phyloP scores from a whole-genome alignment of 2,329 filamentous ascomycete species.

The Sphaerulina musiva region DNA sequence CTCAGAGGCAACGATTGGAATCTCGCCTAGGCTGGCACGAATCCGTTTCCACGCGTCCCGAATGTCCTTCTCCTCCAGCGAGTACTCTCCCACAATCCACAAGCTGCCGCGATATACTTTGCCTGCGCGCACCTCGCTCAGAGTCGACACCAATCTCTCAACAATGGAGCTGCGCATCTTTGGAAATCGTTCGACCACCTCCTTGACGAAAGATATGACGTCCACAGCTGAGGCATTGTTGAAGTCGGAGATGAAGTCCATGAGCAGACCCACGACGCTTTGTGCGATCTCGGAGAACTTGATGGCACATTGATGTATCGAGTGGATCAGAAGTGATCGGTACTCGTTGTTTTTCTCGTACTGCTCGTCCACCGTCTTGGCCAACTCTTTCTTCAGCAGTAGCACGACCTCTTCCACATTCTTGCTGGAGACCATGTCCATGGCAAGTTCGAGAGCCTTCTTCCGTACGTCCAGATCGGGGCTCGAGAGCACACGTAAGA shows the following conservation, averaged over 20 bases:
- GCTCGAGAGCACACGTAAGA: slow-evolving; percentile 86
- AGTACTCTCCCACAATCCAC: slow-evolving; percentile 98
- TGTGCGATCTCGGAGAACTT: slow-evolving; percentile 98
- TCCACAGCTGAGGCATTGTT: slow-evolving; percentile 95
- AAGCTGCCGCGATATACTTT: slow-evolving; percentile 96
- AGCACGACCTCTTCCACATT: slow-evolving; percentile 97
- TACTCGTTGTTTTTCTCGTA: slow-evolving; percentile 98
- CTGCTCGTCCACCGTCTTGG: slow-evolving; percentile 96
- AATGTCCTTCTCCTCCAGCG: slow-evolving; percentile 86
- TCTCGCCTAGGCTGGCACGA: slow-evolving; percentile 86
- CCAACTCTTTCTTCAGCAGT: slow-evolving; percentile 91
- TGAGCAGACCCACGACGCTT: slow-evolving; percentile 90
- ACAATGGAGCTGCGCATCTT: slow-evolving; percentile 81
- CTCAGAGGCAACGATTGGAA: slow-evolving; percentile 91
- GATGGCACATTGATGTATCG: slow-evolving; percentile 97
- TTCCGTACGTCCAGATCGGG: slow-evolving; percentile 91
- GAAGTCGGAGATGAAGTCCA: slow-evolving; percentile 99
- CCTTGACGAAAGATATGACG: slow-evolving; percentile 97
- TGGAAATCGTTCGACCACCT: slow-evolving; percentile 97
- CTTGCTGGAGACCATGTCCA: slow-evolving; percentile 98
- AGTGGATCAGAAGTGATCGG: slow-evolving; percentile 88
- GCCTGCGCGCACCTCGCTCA: slow-evolving; percentile 87
- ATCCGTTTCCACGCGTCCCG: slow-evolving; percentile 96
- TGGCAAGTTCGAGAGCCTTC: slow-evolving; percentile 80
- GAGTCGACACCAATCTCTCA: slow-evolving; percentile 76